Evolutionary conservation across 2,329 filamentous ascomycete species (phyloP), one percentile per base, ranked within the genome.

Genomic region (Verticillium dahliae): DNA sequence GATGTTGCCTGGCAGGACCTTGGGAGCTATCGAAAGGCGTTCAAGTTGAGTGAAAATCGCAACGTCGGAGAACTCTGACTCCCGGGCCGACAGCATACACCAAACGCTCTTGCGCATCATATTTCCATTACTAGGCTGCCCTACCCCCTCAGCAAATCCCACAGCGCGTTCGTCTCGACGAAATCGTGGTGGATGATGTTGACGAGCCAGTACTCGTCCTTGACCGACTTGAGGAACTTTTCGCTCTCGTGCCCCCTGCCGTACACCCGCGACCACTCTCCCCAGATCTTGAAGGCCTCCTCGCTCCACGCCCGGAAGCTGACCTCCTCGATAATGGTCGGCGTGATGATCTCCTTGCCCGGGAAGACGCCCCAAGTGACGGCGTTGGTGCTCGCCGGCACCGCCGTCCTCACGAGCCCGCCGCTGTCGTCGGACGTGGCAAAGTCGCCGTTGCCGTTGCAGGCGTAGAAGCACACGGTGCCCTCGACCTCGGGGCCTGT

Each of bases 331-430:
- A 98, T 96, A 71, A 98, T 98, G 1, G 94, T 98, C 3, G 94
- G 94, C 27, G 93, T 96, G 62, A 96, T 85, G 71, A 98, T 98
- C 75, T 98, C 94, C 77, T 97, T 97, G 52, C 92, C 92, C 0
- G 91, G 90, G 76, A 98, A 98, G 1, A 92, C 91, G 59, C 94
- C 94, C 94, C 94, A 98, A 0, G 95, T 99, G 1, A 99, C 95
- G 0, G 94, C 92, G 71, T 98, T 97, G 35, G 96, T 94, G 69
- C 85, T 87, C 34, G 76, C 75, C 69, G 73, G 75, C 45, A 67
- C 72, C 18, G 69, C 68, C 38, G 69, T 69, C 56, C 72, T 65
- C 37, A 71, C 68, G 11, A 68, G 65, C 1, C 72, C 75, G 60
- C 74, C 73, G 58, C 72, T 73, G 35, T 79, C 74, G 64, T 90